Conservation (phyloP, 2,329 filamentous ascomycete genomes). For the Aspergillus persii region DNA sequence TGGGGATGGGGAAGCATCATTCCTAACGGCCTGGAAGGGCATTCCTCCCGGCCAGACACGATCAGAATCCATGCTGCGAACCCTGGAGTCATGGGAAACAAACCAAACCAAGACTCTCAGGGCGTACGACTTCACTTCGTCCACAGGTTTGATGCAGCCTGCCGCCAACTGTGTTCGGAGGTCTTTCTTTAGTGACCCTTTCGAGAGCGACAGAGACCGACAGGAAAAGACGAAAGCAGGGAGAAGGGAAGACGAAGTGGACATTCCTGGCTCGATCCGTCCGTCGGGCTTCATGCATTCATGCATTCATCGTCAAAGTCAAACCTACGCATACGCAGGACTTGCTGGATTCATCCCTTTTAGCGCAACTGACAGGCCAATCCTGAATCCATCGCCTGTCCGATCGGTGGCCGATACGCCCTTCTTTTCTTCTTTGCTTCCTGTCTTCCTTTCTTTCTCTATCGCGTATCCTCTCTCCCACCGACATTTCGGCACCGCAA, state of each 20-base stretch:
- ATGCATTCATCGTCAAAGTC: not conserved
- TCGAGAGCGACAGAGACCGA: not conserved
- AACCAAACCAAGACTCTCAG: too few species aligned
- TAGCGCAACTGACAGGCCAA: too few species aligned
- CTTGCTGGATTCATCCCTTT: too few species aligned
- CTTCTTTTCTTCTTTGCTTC: not conserved
- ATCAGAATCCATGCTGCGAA: too few species aligned
- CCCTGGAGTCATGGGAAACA: too few species aligned
- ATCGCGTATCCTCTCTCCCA: conserved; percentile 10
- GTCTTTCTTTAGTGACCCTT: not conserved
- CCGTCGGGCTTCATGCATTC: not conserved
- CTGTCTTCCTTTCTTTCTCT: too few species aligned
- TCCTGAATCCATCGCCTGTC: not conserved
- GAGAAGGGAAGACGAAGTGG: not conserved
- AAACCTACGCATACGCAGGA: too few species aligned
- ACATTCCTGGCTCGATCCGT: conserved; percentile 9
- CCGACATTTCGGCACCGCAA: conserved; percentile 13
- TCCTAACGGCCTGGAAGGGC: conserved; percentile 3
- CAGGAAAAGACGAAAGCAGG: not conserved
- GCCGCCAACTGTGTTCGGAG: conserved; percentile 6
- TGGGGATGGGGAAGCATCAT: not conserved
- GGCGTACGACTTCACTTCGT: too few species aligned
- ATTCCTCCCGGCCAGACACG: too few species aligned
- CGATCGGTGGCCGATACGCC: not conserved
- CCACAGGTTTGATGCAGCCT: not conserved